Percentiles rank a stretch among this genome's conserved stretches.
phyloP scores from a whole-genome alignment of 2,329 filamentous ascomycete species.

The Neofusicoccum kwambonambiense region DNA sequence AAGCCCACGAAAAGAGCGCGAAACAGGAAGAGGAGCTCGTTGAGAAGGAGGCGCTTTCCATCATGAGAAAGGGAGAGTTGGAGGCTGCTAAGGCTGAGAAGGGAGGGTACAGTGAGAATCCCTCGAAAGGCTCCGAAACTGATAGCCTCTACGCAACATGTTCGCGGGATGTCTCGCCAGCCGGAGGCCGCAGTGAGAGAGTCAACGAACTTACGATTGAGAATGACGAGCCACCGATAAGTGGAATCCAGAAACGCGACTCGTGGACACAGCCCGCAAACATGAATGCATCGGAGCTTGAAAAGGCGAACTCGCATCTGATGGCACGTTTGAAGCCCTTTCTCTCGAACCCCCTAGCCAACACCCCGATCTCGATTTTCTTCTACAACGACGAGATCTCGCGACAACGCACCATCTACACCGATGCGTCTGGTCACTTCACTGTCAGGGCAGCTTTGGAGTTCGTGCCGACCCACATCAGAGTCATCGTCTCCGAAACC shows the following conservation, averaged over 20 bases:
- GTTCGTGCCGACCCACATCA: constrained; percentile 86
- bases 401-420: constrained; percentile 78
- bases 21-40: constrained; percentile 65
- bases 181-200: constrained; percentile 21
- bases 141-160: constrained; percentile 39
- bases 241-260: constrained; percentile 46
- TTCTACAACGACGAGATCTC: constrained; percentile 88
- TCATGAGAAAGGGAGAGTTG: constrained; percentile 68
- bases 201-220: constrained; percentile 3
- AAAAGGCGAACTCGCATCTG: constrained; percentile 78
- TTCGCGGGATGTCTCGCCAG: constrained; percentile 29
- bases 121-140: constrained; percentile 47
- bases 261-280: constrained; percentile 56
- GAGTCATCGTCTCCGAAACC: constrained; percentile 81
- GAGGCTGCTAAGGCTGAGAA: constrained; percentile 69
- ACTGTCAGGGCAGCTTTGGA: constrained; percentile 74
- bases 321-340: constrained; percentile 88
- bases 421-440: constrained; percentile 89
- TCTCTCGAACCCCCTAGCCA: constrained; percentile 76
- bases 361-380: constrained; percentile 82
- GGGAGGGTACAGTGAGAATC: constrained; percentile 71
- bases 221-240: constrained; percentile 26
- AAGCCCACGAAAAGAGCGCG: constrained; percentile 50
- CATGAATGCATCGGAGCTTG: constrained; percentile 73
- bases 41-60: constrained; percentile 71